Evolutionary conservation across 2,329 filamentous ascomycete species (phyloP).

Genomic region (Leptographium radiaticola): DNA sequence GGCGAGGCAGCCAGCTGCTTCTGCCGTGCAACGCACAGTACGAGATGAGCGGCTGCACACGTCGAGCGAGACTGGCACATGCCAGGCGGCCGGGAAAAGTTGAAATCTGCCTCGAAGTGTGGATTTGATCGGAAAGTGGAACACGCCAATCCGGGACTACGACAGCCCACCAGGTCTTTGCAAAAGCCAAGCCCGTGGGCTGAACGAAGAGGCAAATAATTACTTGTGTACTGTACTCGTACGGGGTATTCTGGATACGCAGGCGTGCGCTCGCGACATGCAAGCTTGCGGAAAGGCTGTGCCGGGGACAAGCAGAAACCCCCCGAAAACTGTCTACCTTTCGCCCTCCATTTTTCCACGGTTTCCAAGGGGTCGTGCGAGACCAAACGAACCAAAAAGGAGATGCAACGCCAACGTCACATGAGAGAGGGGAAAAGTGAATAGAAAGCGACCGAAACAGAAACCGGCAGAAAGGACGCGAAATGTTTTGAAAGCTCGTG

Average conservation of each 20-base stretch:
- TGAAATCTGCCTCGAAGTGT: no score
- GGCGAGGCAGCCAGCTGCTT: not conserved
- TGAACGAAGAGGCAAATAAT: not conserved
- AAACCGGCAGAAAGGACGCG: not conserved
- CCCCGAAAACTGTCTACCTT: no score
- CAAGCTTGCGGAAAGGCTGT: no score
- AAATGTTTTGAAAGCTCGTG: not conserved
- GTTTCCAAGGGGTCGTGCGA: not conserved
- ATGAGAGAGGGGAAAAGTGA: not conserved
- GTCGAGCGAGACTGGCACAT: not conserved
- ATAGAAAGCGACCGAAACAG: not conserved
- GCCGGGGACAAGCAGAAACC: no score
- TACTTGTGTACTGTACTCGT: no score
- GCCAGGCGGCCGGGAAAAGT: no score
- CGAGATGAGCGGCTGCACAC: not conserved
- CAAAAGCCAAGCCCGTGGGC: not conserved
- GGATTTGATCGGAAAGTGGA: no score
- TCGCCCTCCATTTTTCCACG: not conserved
- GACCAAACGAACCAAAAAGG: not conserved
- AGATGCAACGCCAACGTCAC: not conserved
- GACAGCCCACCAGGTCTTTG: not conserved
- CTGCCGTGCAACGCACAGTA: not conserved
- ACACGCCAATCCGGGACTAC: no score
- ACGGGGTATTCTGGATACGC: no score
- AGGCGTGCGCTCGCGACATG: no score